phyloP scores from a whole-genome alignment of 495 filamentous ascomycete species.

The Pyrenula massariospora region DNA sequence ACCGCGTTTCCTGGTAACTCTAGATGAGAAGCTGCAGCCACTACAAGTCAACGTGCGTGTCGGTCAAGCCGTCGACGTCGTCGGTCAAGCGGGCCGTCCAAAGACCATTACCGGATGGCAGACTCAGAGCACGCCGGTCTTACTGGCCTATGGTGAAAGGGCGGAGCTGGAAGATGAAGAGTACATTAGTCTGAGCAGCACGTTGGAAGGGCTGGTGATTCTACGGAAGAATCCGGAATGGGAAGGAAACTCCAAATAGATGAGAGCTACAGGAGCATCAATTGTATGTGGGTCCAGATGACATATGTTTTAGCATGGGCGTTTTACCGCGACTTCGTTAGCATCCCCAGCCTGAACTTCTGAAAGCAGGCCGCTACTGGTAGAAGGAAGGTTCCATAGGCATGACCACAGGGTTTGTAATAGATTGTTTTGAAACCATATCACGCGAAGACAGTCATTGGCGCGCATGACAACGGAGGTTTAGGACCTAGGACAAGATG shows the following conservation, averaged over 20 bases:
- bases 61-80: constrained; percentile 95
- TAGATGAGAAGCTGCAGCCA: constrained; percentile 89
- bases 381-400: too few relatives aligned
- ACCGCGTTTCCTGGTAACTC: constrained; percentile 87
- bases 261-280: too few relatives aligned
- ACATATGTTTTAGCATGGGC: not conserved
- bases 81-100: constrained; percentile 89
- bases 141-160: constrained; percentile 84
- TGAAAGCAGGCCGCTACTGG: too few relatives aligned
- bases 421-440: too few relatives aligned
- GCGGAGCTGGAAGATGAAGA: constrained; percentile 97
- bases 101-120: constrained; percentile 99
- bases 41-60: constrained; percentile 93
- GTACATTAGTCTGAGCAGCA: constrained; percentile 83
- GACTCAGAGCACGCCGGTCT: constrained; percentile 93
- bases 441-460: too few relatives aligned
- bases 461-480: too few relatives aligned
- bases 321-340: too few relatives aligned
- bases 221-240: constrained; percentile 68
- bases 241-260: constrained; percentile 13
- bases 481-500: too few relatives aligned
- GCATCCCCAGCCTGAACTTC: too few relatives aligned
- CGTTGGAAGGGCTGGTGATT: constrained; percentile 89
- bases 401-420: too few relatives aligned
- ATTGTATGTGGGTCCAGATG: too few relatives aligned